These are phyloP conservation scores for Sarocladium brachiariae DNA, from an alignment of 2,329 filamentous ascomycete genomes.

Conservation along the genomic window DNA sequence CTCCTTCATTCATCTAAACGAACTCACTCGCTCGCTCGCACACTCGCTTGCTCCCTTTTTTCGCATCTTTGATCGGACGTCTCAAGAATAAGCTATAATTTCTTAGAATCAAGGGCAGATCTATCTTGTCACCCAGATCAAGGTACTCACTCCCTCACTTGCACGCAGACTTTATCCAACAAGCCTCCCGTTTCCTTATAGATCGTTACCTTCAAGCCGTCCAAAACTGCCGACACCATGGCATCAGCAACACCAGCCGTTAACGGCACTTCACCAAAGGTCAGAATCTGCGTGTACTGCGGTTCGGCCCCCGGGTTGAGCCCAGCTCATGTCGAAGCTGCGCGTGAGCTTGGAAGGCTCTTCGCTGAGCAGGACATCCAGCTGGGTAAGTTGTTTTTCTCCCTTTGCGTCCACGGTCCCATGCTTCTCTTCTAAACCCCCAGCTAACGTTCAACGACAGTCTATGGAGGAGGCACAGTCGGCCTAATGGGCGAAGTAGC, in stretches of 20 bases:
- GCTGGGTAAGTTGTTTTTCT: slow-evolving; percentile 58
- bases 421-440: neutral
- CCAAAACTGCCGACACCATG: slow-evolving; percentile 15
- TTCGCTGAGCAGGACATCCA: slow-evolving; percentile 73
- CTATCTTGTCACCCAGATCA: no score
- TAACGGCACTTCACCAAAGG: slow-evolving; percentile 13
- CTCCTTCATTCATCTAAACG: neutral
- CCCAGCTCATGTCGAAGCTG: slow-evolving; percentile 70
- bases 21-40: neutral
- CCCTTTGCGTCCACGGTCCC: no score
- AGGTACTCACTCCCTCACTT: no score
- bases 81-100: no score
- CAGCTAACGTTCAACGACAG: slow-evolving; percentile 38
- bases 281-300: slow-evolving; percentile 89
- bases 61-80: neutral
- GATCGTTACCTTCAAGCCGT: no score
- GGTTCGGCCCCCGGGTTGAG: slow-evolving; percentile 70
- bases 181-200: no score
- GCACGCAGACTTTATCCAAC: no score
- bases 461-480: slow-evolving; percentile 91
- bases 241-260: slow-evolving; percentile 15
- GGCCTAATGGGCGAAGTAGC: slow-evolving; percentile 95
- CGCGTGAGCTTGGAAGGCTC: slow-evolving; percentile 63
- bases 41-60: neutral
- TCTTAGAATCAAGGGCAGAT: no score